Conservation (phyloP, 2,329 filamentous ascomycete species). For the Botrytis deweyae region DNA sequence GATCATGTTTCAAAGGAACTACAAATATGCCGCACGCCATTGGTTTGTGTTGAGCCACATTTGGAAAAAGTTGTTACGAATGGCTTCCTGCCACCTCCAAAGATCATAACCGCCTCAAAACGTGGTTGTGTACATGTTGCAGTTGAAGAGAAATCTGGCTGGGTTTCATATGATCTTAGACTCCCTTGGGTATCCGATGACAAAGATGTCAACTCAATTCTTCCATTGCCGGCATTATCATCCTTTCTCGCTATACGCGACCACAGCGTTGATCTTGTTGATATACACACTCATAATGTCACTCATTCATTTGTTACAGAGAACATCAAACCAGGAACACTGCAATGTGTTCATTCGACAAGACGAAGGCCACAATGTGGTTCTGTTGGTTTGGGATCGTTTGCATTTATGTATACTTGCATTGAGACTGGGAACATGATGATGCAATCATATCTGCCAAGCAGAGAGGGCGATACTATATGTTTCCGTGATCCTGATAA, state of each 20-base stretch:
- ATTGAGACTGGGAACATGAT: constrained; percentile 60
- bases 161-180: constrained; percentile 51
- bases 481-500: constrained; percentile 52
- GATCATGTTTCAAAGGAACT: constrained; percentile 44
- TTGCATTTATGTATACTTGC: constrained; percentile 65
- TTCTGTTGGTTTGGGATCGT: constrained; percentile 55
- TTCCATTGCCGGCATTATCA: constrained; percentile 58
- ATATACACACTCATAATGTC: constrained; percentile 54
- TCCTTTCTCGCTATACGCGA: constrained; percentile 60
- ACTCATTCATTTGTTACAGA: constrained; percentile 63
- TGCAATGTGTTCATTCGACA: constrained; percentile 59
- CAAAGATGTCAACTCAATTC: constrained; percentile 53
- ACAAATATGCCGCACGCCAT: constrained; percentile 51
- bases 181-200: constrained; percentile 39
- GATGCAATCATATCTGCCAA: constrained; percentile 61
- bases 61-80: constrained; percentile 40
- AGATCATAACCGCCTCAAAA: constrained; percentile 51
- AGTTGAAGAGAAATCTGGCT: constrained; percentile 45
- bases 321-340: constrained; percentile 56
- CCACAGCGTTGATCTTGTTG: constrained; percentile 58
- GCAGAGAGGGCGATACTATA: constrained; percentile 54
- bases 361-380: constrained; percentile 54
- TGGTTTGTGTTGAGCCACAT: constrained; percentile 43
- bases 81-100: constrained; percentile 31
- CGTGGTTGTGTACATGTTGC: constrained; percentile 52